These are phyloP conservation scores for Metschnikowia noctiluminum DNA, from an alignment of 805 yeast species.

Conservation along the genomic window DNA sequence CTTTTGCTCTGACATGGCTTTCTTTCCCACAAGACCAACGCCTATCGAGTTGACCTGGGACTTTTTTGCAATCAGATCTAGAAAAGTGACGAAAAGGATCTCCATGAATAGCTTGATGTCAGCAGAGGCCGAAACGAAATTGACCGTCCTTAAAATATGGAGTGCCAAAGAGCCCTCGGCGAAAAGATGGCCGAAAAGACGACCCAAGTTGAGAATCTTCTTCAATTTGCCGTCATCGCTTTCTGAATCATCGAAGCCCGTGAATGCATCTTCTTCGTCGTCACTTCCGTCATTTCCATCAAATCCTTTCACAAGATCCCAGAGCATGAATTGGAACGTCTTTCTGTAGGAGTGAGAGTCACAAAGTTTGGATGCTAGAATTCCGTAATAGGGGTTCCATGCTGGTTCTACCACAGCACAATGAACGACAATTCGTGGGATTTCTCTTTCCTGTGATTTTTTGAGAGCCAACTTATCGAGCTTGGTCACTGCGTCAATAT, in stretches of 20 bases:
- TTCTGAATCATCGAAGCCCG: constrained; percentile 35
- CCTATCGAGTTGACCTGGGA: constrained; percentile 51
- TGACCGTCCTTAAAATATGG: constrained; percentile 67
- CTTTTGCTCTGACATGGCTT: constrained; percentile 28
- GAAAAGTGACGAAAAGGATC: constrained; percentile 62
- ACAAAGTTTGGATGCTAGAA: constrained; percentile 74
- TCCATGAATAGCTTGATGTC: constrained; percentile 72
- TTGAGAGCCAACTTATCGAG: constrained; percentile 77
- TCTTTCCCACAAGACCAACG: constrained; percentile 33
- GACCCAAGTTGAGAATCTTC: constrained; percentile 67
- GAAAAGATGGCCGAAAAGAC: constrained; percentile 73
- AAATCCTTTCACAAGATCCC: constrained; percentile 79
- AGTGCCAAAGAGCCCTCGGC: constrained; percentile 72
- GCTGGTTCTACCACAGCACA: constrained; percentile 80
- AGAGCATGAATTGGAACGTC: constrained; percentile 81
- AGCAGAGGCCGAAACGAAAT: constrained; percentile 64
- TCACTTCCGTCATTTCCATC: constrained; percentile 47
- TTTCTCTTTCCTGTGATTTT: constrained; percentile 77
- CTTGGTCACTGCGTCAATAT: constrained; percentile 78
- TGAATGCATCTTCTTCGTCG: constrained; percentile 38
- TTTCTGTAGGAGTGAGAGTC: constrained; percentile 71
- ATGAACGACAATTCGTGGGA: constrained; percentile 80
- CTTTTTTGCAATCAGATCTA: constrained; percentile 61
- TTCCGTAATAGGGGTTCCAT: constrained; percentile 87
- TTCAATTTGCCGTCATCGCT: constrained; percentile 55